phyloP scores from a whole-genome alignment of 1,139 yeast species.

The Saccharomyces hybrid region DNA sequence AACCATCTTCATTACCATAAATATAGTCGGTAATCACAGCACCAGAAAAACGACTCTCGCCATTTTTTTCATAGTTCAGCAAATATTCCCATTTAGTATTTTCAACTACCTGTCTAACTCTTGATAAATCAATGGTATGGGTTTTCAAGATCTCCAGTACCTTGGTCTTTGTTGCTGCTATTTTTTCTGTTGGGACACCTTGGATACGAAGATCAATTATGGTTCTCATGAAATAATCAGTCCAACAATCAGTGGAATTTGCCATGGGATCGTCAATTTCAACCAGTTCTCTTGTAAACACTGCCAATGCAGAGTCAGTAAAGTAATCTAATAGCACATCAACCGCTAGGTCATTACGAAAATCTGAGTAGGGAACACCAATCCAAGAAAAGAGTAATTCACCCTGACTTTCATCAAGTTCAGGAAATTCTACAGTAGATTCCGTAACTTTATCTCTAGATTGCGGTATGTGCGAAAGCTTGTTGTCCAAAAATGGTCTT shows the following conservation, averaged over 20 bases:
- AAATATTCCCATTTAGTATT: slow-evolving; percentile 59
- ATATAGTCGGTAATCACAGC: slow-evolving; percentile 71
- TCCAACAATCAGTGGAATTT: slow-evolving; percentile 57
- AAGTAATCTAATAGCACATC: slow-evolving; percentile 70
- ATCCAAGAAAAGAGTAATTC: slow-evolving; percentile 72
- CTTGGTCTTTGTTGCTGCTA: slow-evolving; percentile 46
- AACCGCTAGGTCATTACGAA: slow-evolving; percentile 54
- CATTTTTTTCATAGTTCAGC: slow-evolving; percentile 56
- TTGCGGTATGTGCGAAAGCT: slow-evolving; percentile 39
- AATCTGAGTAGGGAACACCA: slow-evolving; percentile 60
- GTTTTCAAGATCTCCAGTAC: slow-evolving; percentile 45
- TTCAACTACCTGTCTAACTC: slow-evolving; percentile 60
- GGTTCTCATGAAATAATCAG: slow-evolving; percentile 61
- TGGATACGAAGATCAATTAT: slow-evolving; percentile 51
- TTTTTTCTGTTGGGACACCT: slow-evolving; percentile 69
- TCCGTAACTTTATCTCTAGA: slow-evolving; percentile 32
- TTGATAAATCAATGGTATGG: slow-evolving; percentile 56
- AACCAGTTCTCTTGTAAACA: slow-evolving; percentile 59
- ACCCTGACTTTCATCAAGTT: slow-evolving; percentile 78
- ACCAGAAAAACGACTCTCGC: slow-evolving; percentile 51
- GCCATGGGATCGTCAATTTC: slow-evolving; percentile 82
- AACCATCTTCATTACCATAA: slow-evolving; percentile 59
- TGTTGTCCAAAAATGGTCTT: slow-evolving; percentile 81
- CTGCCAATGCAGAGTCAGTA: slow-evolving; percentile 65
- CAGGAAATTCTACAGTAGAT: slow-evolving; percentile 71